phyloP scores from a whole-genome alignment of 2,329 filamentous ascomycete genomes.

The Teratosphaeria viscida region DNA sequence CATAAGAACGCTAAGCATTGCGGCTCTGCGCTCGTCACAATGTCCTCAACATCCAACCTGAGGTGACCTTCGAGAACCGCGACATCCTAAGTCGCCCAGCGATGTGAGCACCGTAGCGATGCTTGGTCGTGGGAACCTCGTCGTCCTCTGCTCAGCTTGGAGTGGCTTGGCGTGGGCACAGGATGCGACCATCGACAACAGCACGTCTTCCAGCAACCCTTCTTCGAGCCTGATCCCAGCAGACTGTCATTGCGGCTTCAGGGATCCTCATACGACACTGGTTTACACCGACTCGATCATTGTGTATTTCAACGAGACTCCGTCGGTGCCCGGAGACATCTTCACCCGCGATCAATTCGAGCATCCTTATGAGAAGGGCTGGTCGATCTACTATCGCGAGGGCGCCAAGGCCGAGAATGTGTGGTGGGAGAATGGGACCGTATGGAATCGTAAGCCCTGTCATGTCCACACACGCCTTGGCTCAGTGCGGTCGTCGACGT shows the following conservation, averaged over 20 bases:
- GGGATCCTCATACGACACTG: constrained; percentile 28
- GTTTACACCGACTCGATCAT: constrained; percentile 40
- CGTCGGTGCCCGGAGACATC: constrained; percentile 22
- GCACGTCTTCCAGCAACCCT: background rate
- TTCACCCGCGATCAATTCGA: constrained; percentile 33
- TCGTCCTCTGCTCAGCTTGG: background rate
- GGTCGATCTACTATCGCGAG: constrained; percentile 36
- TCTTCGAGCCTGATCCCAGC: background rate
- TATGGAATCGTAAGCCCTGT: constrained; percentile 5
- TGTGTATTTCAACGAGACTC: constrained; percentile 42
- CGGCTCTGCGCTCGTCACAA: background rate
- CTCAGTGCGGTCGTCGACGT: background rate
- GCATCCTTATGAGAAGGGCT: constrained; percentile 37
- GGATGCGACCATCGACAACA: background rate
- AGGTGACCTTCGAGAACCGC: background rate
- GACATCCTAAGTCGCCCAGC: background rate
- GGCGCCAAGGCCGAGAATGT: constrained; percentile 33
- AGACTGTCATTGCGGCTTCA: constrained; percentile 39
- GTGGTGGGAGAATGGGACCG: constrained; percentile 14
- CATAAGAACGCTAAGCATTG: background rate
- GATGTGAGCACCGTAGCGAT: background rate
- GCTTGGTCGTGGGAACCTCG: background rate
- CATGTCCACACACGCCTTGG: background rate
- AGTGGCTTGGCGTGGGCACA: background rate
- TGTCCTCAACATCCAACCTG: background rate